Evolutionary conservation across 2,329 filamentous ascomycete genomes (phyloP).

Genomic region (Pseudogymnoascus sp.): DNA sequence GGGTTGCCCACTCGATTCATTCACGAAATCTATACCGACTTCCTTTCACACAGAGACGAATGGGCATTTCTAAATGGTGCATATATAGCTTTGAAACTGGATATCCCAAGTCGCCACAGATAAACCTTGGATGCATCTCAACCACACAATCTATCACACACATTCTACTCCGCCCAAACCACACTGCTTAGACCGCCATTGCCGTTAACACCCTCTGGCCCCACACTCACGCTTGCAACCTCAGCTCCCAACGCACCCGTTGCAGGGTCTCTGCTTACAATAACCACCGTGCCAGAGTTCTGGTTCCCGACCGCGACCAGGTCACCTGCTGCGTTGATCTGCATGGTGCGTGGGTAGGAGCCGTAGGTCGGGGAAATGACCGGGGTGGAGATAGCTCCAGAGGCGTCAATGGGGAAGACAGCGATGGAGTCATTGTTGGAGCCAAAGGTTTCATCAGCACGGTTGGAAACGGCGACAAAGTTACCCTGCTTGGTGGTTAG

Average conservation of each 20-base stretch:
- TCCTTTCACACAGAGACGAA: no score
- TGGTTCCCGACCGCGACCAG: slow-evolving; percentile 38
- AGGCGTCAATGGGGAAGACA: slow-evolving; percentile 29
- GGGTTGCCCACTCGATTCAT: no score
- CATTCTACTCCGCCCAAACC: slow-evolving; percentile 38
- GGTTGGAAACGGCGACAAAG: slow-evolving; percentile 54
- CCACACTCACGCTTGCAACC: slow-evolving; percentile 34
- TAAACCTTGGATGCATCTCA: no score
- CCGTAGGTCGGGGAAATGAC: slow-evolving; percentile 37
- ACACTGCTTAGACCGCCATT: slow-evolving; percentile 42
- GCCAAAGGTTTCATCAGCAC: slow-evolving; percentile 49
- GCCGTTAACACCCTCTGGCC: slow-evolving; percentile 33
- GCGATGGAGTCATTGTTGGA: slow-evolving; percentile 38
- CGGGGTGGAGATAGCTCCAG: slow-evolving; percentile 33
- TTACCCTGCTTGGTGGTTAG: slow-evolving; percentile 31
- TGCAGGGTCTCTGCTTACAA: slow-evolving; percentile 33
- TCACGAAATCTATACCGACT: no score
- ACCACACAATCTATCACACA: not conserved
- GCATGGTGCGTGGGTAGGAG: slow-evolving; percentile 37
- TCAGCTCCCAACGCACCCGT: slow-evolving; percentile 34
- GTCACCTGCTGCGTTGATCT: slow-evolving; percentile 34
- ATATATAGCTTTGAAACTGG: no score
- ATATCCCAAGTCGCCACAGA: no score
- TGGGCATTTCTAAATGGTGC: no score
- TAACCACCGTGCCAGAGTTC: slow-evolving; percentile 31